Base-by-base conservation (phyloP, 2,329 filamentous ascomycete genomes). In the Phaeomoniella chlamydospora region DNA sequence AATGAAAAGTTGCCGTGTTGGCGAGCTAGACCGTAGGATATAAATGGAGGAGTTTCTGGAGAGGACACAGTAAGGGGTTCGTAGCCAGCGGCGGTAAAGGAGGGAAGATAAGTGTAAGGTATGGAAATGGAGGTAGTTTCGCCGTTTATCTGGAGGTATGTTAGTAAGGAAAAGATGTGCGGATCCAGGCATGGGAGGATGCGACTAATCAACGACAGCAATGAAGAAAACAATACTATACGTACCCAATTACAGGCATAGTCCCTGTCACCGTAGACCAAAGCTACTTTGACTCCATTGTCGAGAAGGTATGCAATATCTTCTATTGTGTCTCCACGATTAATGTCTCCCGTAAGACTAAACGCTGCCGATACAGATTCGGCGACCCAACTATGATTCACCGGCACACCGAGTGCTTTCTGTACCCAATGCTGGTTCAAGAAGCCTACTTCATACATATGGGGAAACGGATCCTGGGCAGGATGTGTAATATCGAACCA, bases 401-500 rank as follows among this genome's bases (percentile, higher is more conserved):
- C 44, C 3, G 50, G 42, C 0, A 68, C 72, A 6, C 73, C 73
- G 39, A 78, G 67, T 0, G 72, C 72, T 14, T 56, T 45, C 43
- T 72, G 70, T 1, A 77, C 64, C 6, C 57, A 49, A 1, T 63
- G 55, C 2, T 60, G 62, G 52, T 78, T 77, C 16, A 79, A 60
- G 47, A 77, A 79, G n/a, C 64, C 55, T 10, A 56, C 50, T 43
- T 67, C 77, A 51, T 67, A 72, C 0, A 47, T 45, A 42, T 70
- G 67, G 1, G 73, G 73, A 48, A 77, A 77, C 0, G 70, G 70
- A 47, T 75, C 68, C 0, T 68, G 65, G 0, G 41, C 46, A 4
- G 73, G 54, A 41, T 74, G 65, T 22, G 72, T 64, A 45, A 76
- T 63, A 43, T 78, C 74, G 49, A 76, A 75, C 45, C 72, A 65